Evolutionary conservation across 1,139 yeast species (phyloP).

Genomic region (Kodamaea plutei): DNA sequence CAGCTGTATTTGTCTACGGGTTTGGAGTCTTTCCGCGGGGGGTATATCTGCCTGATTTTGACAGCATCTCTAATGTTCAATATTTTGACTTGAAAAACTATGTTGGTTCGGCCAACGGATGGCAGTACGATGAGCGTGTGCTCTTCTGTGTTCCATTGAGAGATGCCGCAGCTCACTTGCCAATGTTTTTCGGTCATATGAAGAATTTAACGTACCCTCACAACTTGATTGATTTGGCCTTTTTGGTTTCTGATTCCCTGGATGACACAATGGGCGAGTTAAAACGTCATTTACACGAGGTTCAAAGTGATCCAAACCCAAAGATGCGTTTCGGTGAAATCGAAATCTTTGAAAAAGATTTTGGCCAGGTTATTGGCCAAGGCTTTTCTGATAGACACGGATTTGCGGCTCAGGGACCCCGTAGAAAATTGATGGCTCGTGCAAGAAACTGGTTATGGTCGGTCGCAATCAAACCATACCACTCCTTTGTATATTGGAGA

Average conservation of each 20-base stretch:
- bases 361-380: slow-evolving; percentile 51
- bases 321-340: slow-evolving; percentile 50
- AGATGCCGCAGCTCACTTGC: slow-evolving; percentile 60
- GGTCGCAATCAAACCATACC: slow-evolving; percentile 50
- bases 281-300: slow-evolving; percentile 35
- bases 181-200: slow-evolving; percentile 60
- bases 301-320: slow-evolving; percentile 42
- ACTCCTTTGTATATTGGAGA: slow-evolving; percentile 53
- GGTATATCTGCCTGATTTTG: slow-evolving; percentile 20
- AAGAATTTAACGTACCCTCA: slow-evolving; percentile 56
- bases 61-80: slow-evolving; percentile 22
- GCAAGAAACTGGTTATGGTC: slow-evolving; percentile 55
- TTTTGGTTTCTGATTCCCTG: slow-evolving; percentile 53
- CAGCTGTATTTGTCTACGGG: too few species aligned
- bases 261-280: slow-evolving; percentile 55
- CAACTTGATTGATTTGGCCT: slow-evolving; percentile 52
- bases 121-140: slow-evolving; percentile 53
- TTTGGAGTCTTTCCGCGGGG: too few species aligned
- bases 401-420: slow-evolving; percentile 52
- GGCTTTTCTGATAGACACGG: slow-evolving; percentile 52
- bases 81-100: slow-evolving; percentile 46
- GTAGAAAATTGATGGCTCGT: slow-evolving; percentile 51
- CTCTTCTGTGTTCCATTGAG: slow-evolving; percentile 56
- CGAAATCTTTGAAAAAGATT: slow-evolving; percentile 52
- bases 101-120: slow-evolving; percentile 45